Evolutionary conservation across 352 stramenopile species (phyloP).

Genomic region (Globisporangium megalacanthum): DNA sequence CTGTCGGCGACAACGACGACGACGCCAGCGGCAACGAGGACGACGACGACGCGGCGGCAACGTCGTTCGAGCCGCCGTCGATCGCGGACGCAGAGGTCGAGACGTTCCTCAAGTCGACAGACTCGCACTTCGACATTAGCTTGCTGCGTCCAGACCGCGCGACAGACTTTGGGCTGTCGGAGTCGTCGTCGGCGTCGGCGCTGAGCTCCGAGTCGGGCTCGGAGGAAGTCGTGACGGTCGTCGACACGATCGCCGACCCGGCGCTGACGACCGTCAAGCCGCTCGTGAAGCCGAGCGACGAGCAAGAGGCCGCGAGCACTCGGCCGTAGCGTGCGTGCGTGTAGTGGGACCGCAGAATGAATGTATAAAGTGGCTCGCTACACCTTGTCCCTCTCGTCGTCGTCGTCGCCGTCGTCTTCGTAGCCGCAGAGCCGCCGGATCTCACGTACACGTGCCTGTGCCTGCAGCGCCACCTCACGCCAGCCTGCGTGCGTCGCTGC

Average conservation of each 20-base stretch:
- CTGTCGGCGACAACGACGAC: constrained; percentile 15
- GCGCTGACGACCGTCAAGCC: constrained; percentile 9
- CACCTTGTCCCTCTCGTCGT: no score
- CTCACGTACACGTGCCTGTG: constrained; percentile 9
- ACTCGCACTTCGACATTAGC: constrained; percentile 73
- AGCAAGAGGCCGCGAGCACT: neutral
- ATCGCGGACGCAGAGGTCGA: constrained; percentile 27
- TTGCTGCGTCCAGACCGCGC: constrained; percentile 59
- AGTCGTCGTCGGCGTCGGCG: constrained; percentile 37
- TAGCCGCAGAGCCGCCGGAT: constrained; percentile 34
- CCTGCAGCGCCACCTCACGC: constrained; percentile 8
- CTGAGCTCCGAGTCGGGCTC: constrained; percentile 31
- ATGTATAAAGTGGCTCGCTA: no score
- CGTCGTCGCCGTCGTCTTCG: neutral
- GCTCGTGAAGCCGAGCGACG: neutral
- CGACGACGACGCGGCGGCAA: no score
- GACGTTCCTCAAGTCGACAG: constrained; percentile 38
- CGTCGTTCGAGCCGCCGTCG: constrained; percentile 14
- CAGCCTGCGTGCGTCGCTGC: constrained; percentile 28
- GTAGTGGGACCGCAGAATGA: neutral
- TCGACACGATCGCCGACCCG: constrained; percentile 21
- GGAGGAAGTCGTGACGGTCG: constrained; percentile 26
- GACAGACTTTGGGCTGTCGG: constrained; percentile 58
- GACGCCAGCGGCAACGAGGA: constrained; percentile 15
- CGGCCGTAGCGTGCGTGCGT: neutral